Conservation (phyloP, 495 filamentous ascomycete species). For the Aspergillus sparsus region DNA sequence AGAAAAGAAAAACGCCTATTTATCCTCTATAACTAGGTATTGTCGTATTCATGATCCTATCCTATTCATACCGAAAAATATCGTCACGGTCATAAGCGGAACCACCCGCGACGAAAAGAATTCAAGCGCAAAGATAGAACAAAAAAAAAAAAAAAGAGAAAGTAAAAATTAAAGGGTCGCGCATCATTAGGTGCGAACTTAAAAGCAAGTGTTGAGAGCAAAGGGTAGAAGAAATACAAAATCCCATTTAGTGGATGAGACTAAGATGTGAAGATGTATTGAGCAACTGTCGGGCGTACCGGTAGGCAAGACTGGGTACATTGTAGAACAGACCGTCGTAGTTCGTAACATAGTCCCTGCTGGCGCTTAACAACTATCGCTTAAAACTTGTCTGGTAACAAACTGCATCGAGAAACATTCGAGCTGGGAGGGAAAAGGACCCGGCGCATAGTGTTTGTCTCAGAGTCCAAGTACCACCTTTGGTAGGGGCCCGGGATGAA, state of each 20-base stretch:
- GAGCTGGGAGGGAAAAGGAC: slow-evolving; percentile 43
- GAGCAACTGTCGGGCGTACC: too few relatives aligned
- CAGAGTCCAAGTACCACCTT: slow-evolving; percentile 45
- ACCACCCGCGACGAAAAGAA: slow-evolving; percentile 4
- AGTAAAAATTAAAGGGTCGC: not conserved
- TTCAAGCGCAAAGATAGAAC: slow-evolving; percentile 10
- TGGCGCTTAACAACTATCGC: not conserved
- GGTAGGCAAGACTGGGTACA: too few relatives aligned
- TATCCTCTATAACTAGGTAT: not conserved
- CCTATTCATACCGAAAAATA: not conserved
- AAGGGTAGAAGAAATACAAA: not conserved
- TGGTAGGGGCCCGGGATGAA: slow-evolving; percentile 51
- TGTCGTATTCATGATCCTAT: not conserved
- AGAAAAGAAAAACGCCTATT: not conserved
- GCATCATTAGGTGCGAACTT: too few relatives aligned
- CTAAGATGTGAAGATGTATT: too few relatives aligned
- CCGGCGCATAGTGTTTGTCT: slow-evolving; percentile 43
- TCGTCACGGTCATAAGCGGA: slow-evolving; percentile 5
- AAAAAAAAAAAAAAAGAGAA: slow-evolving; percentile 12
- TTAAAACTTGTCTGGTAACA: slow-evolving; percentile 39
- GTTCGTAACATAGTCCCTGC: not conserved
- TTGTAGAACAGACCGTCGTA: too few relatives aligned
- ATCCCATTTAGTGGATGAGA: too few relatives aligned
- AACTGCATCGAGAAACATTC: slow-evolving; percentile 43
- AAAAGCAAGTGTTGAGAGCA: not conserved